These are phyloP conservation scores for Pueraria montana DNA, from an alignment of 306 rosid species.

Conservation along the genomic window DNA sequence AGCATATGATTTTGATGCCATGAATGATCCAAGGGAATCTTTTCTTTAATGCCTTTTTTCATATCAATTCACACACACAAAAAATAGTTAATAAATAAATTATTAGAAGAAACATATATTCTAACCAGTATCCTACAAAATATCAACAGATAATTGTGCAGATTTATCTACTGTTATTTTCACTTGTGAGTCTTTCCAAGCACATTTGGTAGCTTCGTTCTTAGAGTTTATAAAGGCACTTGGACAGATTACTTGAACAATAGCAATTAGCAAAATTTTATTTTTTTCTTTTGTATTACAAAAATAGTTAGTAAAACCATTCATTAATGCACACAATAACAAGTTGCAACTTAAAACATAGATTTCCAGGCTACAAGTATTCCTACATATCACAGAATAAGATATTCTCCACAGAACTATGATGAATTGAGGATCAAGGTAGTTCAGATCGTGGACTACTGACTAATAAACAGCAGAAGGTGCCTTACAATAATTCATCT, in stretches of 20 bases:
- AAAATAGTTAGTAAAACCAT: background rate
- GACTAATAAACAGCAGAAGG: slow-evolving; percentile 17
- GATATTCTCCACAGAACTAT: slow-evolving; percentile 23
- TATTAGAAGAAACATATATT: background rate
- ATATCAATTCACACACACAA: slow-evolving; percentile 12
- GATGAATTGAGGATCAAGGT: background rate
- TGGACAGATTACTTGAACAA: slow-evolving; percentile 12
- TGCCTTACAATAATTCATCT: background rate
- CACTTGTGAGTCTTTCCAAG: slow-evolving; percentile 2
- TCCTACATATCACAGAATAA: background rate
- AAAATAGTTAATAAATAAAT: slow-evolving; percentile 11
- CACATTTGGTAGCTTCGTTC: slow-evolving; percentile 12
- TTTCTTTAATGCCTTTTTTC: slow-evolving; percentile 33
- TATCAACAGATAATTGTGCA: slow-evolving; percentile 24
- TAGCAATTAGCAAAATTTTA: slow-evolving; percentile 1
- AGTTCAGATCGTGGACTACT: slow-evolving; percentile 1
- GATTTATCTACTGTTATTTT: slow-evolving; percentile 26
- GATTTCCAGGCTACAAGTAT: slow-evolving; percentile 5
- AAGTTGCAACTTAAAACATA: background rate
- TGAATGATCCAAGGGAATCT: slow-evolving; percentile 38
- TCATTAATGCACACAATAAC: background rate
- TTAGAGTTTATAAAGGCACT: background rate
- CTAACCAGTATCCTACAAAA: slow-evolving; percentile 9
- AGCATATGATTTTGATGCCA: slow-evolving; percentile 71
- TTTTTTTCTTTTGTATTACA: background rate